Base-by-base conservation (phyloP, 2,329 filamentous ascomycete species). In the Cladophialophora carrionii region DNA sequence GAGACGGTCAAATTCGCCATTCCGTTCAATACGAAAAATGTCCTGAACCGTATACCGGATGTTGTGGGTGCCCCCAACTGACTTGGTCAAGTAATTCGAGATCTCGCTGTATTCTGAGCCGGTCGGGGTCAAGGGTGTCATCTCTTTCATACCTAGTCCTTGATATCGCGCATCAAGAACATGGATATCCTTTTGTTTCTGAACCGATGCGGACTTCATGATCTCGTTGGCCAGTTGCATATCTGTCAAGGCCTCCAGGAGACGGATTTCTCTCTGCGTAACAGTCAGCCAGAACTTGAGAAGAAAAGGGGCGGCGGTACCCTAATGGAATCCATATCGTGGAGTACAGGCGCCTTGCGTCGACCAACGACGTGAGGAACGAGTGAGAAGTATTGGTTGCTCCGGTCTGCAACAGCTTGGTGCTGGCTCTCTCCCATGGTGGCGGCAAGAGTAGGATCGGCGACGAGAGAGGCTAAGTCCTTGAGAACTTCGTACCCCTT, bases 331-430 rank as follows among this genome's bases (percentile, higher is more conserved):
- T 62, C 54, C 67, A 70, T 66, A 51, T 68, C 43, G 17, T 48
- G 49, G 32, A 71, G 61, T 12, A 66, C 49, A 10, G 70, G 70
- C n/a, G 66, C 32, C 22, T 49, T 14, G 52, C 85, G 85, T 34
- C 91, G 88, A 8, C 91, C 90, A 75, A 95, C 94, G 34, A 80
- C 85, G 73, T 96, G 92, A 0, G 92, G 92, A 67, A 96, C 96
- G 48, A 90, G 79, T 0, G 89, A 90, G 76, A 93, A 95, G 77
- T 91, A 96, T 10, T 82, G 79, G 72, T 96, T 93, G 34, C 91
- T 93, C 2, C 94, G 79, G 0, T 84, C 74, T 70, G 90, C 87
- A 1, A 83, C 82, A 0, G 86, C 85, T 0, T 68, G 51, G 5
- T 59, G 26, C 31, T 79, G 74, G 2, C 67, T 65, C 48, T 74